Base-by-base conservation (phyloP, 352 stramenopile species). In the Elongisporangium anandrum region DNA sequence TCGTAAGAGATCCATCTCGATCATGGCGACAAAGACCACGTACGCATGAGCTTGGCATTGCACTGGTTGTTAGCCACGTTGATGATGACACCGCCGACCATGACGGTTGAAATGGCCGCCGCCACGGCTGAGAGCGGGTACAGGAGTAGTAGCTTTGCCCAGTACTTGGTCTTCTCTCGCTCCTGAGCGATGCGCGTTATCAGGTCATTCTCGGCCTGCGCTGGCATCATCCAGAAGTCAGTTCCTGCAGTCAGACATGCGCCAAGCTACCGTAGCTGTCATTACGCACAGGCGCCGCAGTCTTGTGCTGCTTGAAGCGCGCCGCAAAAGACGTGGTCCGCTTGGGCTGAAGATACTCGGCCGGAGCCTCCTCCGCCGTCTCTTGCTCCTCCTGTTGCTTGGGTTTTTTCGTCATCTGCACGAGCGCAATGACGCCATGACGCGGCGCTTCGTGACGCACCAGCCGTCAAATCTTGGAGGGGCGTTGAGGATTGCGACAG, bases 91-190 rank as follows among this genome's bases (percentile, higher is more conserved):
- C 79, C 76, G n/a, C 79, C 77, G 57, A 86, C 71, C 19, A 81
- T 64, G 52, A 86, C 81, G 23, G 81, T 91, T 47, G 66, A 77
- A 29, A 89, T 65, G 22, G 81, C 81, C 8, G 81, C 66, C 15
- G 62, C 73, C n/a, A 86, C 75, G 2, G 81, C 77, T 12, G 72
- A 72, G 53, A 91, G 73, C 20, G 81, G 81, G 55, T 85, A 91
- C 21, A 91, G 56, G 21, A 91, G 68, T 50, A 89, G 61, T 20
- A 91, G 68, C 17, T 70, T 65, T 2, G 79, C 77, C 79, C 81
- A 89, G 54, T 91, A 89, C 61, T 86, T 88, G 64, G 68, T 85
- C 63, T 81, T 87, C 61, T 87, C 76, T 38, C 70, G 75, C 65
- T 85, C 79, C 17, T 69, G 66, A 13, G 63, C 64, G 65, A 88